Percentiles rank a stretch among this genome's conserved stretches.
These are phyloP conservation scores for Dujonia santamariae DNA, from an alignment of 1,139 yeast species.

Conservation along the genomic window DNA sequence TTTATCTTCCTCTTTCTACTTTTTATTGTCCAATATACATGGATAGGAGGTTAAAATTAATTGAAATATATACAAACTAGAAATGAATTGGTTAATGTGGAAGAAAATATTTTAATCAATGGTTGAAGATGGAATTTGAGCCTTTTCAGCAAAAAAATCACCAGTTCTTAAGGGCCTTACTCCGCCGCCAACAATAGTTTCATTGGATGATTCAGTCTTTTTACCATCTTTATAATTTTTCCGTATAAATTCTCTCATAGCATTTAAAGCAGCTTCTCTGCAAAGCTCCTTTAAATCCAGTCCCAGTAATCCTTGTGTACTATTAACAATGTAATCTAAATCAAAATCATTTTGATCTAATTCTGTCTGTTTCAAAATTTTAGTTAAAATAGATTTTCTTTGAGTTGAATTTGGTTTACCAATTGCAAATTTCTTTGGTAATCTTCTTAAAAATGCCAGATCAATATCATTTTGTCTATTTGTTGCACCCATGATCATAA, in stretches of 20 bases:
- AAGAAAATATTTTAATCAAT: slow-evolving; percentile 22
- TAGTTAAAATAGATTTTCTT: slow-evolving; percentile 63
- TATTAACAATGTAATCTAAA: slow-evolving; percentile 53
- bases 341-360: slow-evolving; percentile 58
- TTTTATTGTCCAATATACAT: too few relatives aligned
- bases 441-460: slow-evolving; percentile 83
- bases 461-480: slow-evolving; percentile 91
- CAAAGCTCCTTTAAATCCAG: slow-evolving; percentile 89
- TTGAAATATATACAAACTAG: too few relatives aligned
- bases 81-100: too few relatives aligned
- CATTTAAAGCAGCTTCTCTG: slow-evolving; percentile 87
- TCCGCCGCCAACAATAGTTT: slow-evolving; percentile 12
- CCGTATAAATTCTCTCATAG: slow-evolving; percentile 82
- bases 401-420: slow-evolving; percentile 69
- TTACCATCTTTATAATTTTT: slow-evolving; percentile 44
- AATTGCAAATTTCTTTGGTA: slow-evolving; percentile 88
- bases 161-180: slow-evolving; percentile 45
- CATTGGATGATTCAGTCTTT: slow-evolving; percentile 23
- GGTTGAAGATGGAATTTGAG: slow-evolving; percentile 28
- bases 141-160: slow-evolving; percentile 41
- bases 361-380: slow-evolving; percentile 64
- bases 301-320: slow-evolving; percentile 81
- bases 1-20: too few relatives aligned
- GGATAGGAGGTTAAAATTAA: too few relatives aligned
- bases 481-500: slow-evolving; percentile 92